Base-by-base conservation (phyloP, 345 rosid genomes). In the Mallotus nudiflorus region DNA sequence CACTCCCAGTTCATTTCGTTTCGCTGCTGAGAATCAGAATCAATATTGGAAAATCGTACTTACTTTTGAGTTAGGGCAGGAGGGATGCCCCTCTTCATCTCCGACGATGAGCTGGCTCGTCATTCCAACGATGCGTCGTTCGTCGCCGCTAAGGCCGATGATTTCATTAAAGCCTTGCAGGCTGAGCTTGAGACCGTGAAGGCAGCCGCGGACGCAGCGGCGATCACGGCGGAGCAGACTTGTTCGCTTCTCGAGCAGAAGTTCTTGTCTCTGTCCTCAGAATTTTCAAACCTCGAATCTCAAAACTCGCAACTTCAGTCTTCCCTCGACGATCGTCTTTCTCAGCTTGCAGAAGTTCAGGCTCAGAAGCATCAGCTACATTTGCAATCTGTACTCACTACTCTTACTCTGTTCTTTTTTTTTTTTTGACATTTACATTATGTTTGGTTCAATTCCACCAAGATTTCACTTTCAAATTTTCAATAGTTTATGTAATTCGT, bases 231-330 rank as follows among this genome's bases (percentile, higher is more conserved):
- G 62, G 99, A 95, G 85, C 99, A 95, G 73, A 90, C 96, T 22
- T 95, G 97, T 78, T 85, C 97, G 51, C 84, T 95, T 69, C 94
- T 92, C 22, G 99, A 95, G 86, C 97, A 95, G 84, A 95, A 92
- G 88, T 90, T 84, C 76, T 80, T 90, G 65, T 85, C 97, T 18
- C 84, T 95, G 13, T 79, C 93, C 18, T 71, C 78, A 50, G 97
- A 92, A 53, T 85, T 81, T 80, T 76, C 88, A 3, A 73, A 78
- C 45, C 85, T 92, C 3, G 92, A 92, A 75, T 81, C 97, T 37
- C 84, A 82, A 40, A 83, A 84, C 40, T 74, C 87, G 0, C 88
- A 81, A 70, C 90, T 95, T 25, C 93, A 86, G 79, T 86, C 89
- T 16, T 91, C 92, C 33, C 76, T 87, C 49, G 91, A 94, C 16